Base-by-base conservation (phyloP, 2,329 filamentous ascomycete genomes). In the Fusarium sarcochroum region DNA sequence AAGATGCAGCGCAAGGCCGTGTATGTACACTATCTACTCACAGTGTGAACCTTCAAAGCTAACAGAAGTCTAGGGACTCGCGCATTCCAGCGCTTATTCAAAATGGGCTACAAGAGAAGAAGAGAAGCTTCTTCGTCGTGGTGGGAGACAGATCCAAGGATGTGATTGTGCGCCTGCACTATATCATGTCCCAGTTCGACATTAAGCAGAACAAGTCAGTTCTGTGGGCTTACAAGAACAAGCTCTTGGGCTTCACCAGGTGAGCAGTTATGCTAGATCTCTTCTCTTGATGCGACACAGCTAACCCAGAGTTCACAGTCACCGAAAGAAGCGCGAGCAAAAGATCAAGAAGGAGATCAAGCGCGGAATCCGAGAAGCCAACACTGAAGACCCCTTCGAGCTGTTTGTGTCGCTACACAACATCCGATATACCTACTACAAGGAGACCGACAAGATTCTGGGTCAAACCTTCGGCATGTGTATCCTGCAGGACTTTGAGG, bases 281-380 rank as follows among this genome's bases (percentile, higher is more conserved):
- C 51, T 51, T 37, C 25, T 1, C 46, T 34, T 20, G 5, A 56
- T 62, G 55, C 62, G 68, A 63, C 63, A 4, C 40, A 47, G 58
- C 65, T 74, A 65, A 75, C 55, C 2, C 15, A 23, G 27, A 14
- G 41, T 34, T 40, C n/a, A 51, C 30, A 90, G 93, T 83, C 94
- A 99, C 81, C 92, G 96, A 56, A 97, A 97, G 86, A 99, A 99
- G 90, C 92, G 96, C 74, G 96, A 99, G 81, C 90, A 91, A 76
- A 99, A 98, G 85, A 98, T 99, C 80, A 97, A 97, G 84, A 97
- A 95, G 81, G 96, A 99, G 77, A 93, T 99, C 80, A 98, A 97
- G 84, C 89, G 94, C 74, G 96, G 96, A 44, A 93, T 94, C 71
- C 89, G 97, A 76, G 96, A 99, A 80, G 89, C 92, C 66, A 97